These are phyloP conservation scores for Annulohypoxylon moriforme DNA, from an alignment of 495 filamentous ascomycete genomes.

Conservation along the genomic window DNA sequence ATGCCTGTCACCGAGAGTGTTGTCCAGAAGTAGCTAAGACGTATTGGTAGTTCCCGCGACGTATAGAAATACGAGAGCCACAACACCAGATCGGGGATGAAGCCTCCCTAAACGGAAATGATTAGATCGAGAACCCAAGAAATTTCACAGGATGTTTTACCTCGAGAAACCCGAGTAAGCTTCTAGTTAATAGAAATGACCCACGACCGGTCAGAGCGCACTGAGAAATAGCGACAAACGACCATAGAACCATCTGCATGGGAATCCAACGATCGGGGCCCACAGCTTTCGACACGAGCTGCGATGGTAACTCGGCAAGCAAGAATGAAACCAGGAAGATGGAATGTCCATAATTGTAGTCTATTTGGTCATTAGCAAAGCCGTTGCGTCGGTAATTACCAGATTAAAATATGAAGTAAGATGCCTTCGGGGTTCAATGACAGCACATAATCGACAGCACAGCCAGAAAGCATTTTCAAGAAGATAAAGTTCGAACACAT, in stretches of 20 bases:
- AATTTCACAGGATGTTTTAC: conserved; percentile 30
- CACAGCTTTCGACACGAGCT: conserved; percentile 77
- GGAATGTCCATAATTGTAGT: conserved; percentile 78
- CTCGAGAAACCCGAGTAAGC: conserved; percentile 55
- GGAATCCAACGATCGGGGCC: conserved; percentile 87
- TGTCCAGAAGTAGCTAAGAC: conserved; percentile 67
- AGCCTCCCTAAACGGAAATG: conserved; percentile 55
- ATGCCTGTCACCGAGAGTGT: conserved; percentile 63
- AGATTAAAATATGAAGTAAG: neutral
- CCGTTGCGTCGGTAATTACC: conserved; percentile 36
- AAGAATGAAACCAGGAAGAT: conserved; percentile 78
- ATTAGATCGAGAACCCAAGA: neutral
- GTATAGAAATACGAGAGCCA: conserved; percentile 67
- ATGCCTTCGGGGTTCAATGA: conserved; percentile 25
- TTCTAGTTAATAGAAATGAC: conserved; percentile 53
- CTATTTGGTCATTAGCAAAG: conserved; percentile 44
- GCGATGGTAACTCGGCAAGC: conserved; percentile 76
- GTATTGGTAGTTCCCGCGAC: conserved; percentile 60
- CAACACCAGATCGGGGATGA: conserved; percentile 64
- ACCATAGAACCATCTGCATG: conserved; percentile 62
- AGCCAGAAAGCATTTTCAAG: neutral
- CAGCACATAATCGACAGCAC: neutral
- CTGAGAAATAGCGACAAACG: conserved; percentile 53
- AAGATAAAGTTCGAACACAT: neutral
- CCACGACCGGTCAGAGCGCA: conserved; percentile 47